Conservation (phyloP, 169 alveolate species). For the Cryptosporidium ubiquitum region DNA sequence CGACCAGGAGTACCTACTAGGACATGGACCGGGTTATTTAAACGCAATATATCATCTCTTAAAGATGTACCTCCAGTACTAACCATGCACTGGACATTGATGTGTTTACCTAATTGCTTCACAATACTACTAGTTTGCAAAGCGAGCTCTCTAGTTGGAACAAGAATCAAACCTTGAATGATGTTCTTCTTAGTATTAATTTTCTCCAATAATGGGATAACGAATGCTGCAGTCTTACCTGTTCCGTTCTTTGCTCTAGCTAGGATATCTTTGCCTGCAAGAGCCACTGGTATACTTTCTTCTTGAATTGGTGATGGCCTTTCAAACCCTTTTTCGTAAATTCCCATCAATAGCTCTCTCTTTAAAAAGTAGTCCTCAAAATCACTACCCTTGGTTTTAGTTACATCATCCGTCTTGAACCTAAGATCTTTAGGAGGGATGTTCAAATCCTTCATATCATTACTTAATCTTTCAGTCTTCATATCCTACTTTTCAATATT, state of each 20-base stretch:
- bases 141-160: constrained; percentile 97
- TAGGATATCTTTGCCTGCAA: constrained; percentile 94
- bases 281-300: constrained; percentile 97
- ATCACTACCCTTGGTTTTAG: constrained; percentile 97
- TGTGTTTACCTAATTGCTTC: constrained; percentile 96
- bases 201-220: constrained; percentile 96
- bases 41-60: constrained; percentile 95
- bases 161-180: constrained; percentile 91
- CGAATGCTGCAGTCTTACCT: constrained; percentile 99
- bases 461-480: constrained; percentile 40
- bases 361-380: constrained; percentile 97
- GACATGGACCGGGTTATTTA: constrained; percentile 94
- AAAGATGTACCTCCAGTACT: constrained; percentile 98
- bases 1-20: constrained; percentile 99
- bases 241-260: constrained; percentile 99
- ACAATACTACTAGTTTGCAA: constrained; percentile 95
- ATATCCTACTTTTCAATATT: background rate
- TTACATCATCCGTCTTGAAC: constrained; percentile 91
- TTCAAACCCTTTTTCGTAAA: constrained; percentile 98
- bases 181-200: constrained; percentile 83
- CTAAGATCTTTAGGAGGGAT: constrained; percentile 77
- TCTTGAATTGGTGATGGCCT: constrained; percentile 99
- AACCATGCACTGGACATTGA: constrained; percentile 97
- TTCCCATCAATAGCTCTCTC: constrained; percentile 95
- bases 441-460: constrained; percentile 50